phyloP scores from a whole-genome alignment of 2,329 filamentous ascomycete species.

The Coleophoma eucalyptorum region DNA sequence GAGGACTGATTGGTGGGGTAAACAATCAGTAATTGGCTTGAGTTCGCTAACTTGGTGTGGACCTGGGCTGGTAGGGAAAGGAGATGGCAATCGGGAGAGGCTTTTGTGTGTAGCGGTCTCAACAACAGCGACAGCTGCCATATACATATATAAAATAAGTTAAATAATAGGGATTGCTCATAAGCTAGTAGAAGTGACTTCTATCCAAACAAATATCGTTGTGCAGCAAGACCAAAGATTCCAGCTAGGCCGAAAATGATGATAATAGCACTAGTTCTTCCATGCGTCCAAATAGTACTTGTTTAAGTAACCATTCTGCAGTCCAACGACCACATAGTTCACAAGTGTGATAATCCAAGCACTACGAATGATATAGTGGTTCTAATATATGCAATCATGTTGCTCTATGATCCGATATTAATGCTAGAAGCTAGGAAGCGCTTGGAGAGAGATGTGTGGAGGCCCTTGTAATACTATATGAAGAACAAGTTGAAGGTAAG shows the following conservation, averaged over 20 bases:
- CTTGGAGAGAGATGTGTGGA: constrained; percentile 76
- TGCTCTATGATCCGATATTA: constrained; percentile 71
- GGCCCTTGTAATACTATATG: constrained; percentile 68
- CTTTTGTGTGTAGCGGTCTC: no score
- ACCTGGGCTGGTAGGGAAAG: no score
- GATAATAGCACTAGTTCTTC: constrained; percentile 76
- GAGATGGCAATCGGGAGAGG: no score
- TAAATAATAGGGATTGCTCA: no score
- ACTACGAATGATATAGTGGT: constrained; percentile 78
- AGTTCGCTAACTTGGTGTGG: no score
- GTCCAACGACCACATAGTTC: constrained; percentile 75
- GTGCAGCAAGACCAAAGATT: constrained; percentile 66
- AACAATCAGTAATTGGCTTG: no score
- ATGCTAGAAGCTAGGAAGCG: constrained; percentile 71
- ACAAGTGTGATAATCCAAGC: constrained; percentile 69
- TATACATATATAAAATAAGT: no score
- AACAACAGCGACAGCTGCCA: no score
- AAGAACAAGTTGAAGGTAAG: constrained; percentile 74
- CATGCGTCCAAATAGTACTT: constrained; percentile 78
- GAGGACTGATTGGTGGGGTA: constrained; percentile 37
- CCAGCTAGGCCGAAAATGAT: constrained; percentile 74
- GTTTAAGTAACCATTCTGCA: constrained; percentile 73
- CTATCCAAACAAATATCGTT: constrained; percentile 69
- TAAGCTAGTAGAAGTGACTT: constrained; percentile 49
- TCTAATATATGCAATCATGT: constrained; percentile 72